Evolutionary conservation across 2,329 filamentous ascomycete species (phyloP).

Genomic region (Fusarium nanum): DNA sequence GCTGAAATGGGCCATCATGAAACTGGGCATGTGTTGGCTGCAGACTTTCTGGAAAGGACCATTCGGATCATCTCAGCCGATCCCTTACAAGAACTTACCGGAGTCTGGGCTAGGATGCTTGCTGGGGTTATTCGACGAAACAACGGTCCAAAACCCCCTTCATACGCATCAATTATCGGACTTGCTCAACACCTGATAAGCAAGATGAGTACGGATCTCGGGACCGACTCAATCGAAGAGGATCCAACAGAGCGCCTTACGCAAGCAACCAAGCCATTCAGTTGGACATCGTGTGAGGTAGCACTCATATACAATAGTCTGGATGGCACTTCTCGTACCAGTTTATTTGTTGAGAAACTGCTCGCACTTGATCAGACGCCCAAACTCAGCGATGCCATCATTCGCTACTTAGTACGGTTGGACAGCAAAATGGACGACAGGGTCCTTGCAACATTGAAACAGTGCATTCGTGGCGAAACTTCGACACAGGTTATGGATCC

Average conservation of each 20-base stretch:
- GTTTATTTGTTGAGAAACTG: slow-evolving; percentile 74
- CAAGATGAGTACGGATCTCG: slow-evolving; percentile 55
- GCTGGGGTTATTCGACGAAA: slow-evolving; percentile 62
- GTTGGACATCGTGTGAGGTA: slow-evolving; percentile 61
- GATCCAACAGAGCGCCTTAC: slow-evolving; percentile 54
- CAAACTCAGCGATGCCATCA: slow-evolving; percentile 64
- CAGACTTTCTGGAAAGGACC: slow-evolving; percentile 69
- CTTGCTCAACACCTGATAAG: slow-evolving; percentile 61
- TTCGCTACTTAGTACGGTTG: slow-evolving; percentile 67
- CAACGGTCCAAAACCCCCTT: slow-evolving; percentile 61
- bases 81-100: slow-evolving; percentile 59
- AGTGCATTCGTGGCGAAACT: slow-evolving; percentile 62
- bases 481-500: slow-evolving; percentile 60
- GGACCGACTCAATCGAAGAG: slow-evolving; percentile 54
- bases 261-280: slow-evolving; percentile 52
- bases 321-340: slow-evolving; percentile 47
- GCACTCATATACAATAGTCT: slow-evolving; percentile 57
- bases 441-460: slow-evolving; percentile 65
- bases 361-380: slow-evolving; percentile 70
- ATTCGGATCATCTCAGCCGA: slow-evolving; percentile 73
- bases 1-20: slow-evolving; percentile 70
- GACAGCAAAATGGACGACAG: slow-evolving; percentile 62
- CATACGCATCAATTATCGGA: slow-evolving; percentile 65
- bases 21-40: slow-evolving; percentile 67
- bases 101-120: slow-evolving; percentile 68